Base-by-base conservation (phyloP, 2,329 filamentous ascomycete genomes). In the Biscogniauxia marginata region DNA sequence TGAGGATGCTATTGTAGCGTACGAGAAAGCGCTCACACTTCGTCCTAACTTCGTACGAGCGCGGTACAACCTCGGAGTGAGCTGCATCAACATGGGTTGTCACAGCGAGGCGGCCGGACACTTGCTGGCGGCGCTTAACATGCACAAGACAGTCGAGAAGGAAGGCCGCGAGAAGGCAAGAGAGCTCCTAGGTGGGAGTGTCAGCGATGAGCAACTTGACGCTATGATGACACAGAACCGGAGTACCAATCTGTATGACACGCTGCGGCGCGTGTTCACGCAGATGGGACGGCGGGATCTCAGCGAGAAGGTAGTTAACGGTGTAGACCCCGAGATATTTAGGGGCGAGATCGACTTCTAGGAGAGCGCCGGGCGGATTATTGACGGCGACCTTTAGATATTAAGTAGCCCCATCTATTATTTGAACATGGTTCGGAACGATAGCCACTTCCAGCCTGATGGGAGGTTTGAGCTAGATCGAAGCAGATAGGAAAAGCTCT, bases 1-100 rank as follows among this genome's bases (percentile, higher is more conserved):
- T 53, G 95, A 99, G 76, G 95, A 99, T 74, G 95, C 95, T 57
- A 99, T 99, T 67, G 90, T 93, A 46, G 95, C 95, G 0, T 99
- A 99, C 74, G 92, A 96, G 68, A 91, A 93, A 70, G 95, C 95
- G 0, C 84, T 99, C 7, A 88, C 87, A 46, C 84, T 97, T 58
- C 89, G 93, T 55, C 91, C 93, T 53, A 99, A 99, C 77, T 99
- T 99, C 71, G 96, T 99, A 18, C 90, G 95, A 56, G 95, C 95
- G 2, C 84, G 95, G 46, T 99, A 99, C 79, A 99, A 99, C 74
- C 84, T 99, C 1, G 95, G 95, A 47, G 95, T 98, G 8, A 91
- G 86, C 57, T 98, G 95, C 74, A 98, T 99, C 74, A 98, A 98
- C 75, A 96, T 98, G 65, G 93, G 93, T 53, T 97, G 93, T 74